Conservation (phyloP, 1,284 basidiomycete genomes). For the Ceratobasidium sp. region DNA sequence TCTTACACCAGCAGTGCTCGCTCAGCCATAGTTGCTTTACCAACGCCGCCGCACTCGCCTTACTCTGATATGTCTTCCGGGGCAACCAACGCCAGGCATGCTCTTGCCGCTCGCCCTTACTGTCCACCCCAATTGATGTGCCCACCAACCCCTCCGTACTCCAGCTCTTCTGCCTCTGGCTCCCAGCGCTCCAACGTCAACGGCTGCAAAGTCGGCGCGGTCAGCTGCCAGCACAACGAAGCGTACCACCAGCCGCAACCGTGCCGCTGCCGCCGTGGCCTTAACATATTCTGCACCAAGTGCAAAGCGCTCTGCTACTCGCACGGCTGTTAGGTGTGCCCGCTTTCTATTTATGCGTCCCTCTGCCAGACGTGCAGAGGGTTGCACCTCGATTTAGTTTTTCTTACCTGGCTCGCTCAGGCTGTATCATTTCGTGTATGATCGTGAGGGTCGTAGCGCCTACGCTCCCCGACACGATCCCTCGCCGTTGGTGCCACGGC, state of each 20-base stretch:
- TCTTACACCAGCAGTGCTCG: neutral
- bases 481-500: neutral
- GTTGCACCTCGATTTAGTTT: neutral
- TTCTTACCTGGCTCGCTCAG: conserved; percentile 29
- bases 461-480: conserved; percentile 16
- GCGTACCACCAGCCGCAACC: conserved; percentile 25
- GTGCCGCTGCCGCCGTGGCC: conserved; percentile 24
- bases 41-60: conserved; percentile 19
- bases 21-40: neutral
- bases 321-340: conserved; percentile 34
- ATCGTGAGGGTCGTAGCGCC: conserved; percentile 18
- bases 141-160: neutral
- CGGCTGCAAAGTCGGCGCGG: conserved; percentile 16
- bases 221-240: conserved; percentile 6
- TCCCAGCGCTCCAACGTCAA: conserved; percentile 1
- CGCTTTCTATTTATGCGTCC: neutral
- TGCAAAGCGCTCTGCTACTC: conserved; percentile 17
- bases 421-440: neutral
- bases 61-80: conserved; percentile 10
- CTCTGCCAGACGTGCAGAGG: conserved; percentile 4
- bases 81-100: conserved; percentile 20
- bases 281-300: conserved; percentile 23
- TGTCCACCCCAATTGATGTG: conserved; percentile 25
- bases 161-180: neutral
- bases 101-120: neutral